Base-by-base conservation (phyloP, 2,329 filamentous ascomycete species). In the Fusarium nisikadoi region DNA sequence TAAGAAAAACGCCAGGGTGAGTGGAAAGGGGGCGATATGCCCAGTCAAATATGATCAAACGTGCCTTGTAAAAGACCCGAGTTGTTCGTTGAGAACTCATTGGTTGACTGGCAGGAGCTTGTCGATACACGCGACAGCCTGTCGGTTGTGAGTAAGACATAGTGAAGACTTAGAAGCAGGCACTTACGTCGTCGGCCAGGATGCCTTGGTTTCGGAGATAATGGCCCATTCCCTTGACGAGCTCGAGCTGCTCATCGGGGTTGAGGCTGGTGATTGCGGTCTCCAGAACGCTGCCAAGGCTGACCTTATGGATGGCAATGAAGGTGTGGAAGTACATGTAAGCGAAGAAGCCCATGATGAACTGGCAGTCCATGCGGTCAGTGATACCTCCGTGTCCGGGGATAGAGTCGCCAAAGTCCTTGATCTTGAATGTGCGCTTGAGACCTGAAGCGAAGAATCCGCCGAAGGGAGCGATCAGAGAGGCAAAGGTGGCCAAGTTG, bases 291-390 rank as follows among this genome's bases (percentile, higher is more conserved):
- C 90, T 90, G 25, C 95, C 96, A 25, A 97, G 91, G 62, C 88
- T 94, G 42, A 93, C 91, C 82, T 95, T 94, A 86, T 97, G 91
- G 11, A 94, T 87, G 8, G 95, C 95, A 78, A 99, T 95, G 81
- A 99, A 99, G 79, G 93, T 96, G 81, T 98, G 95, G 84, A 97
- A 99, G 84, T 99, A 99, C 89, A 99, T 95, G 85, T 94, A 98
- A 20, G 95, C 90, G 78, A 99, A 98, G 83, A 97, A 96, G 13
- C 96, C 96, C 96, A 99, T 99, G 85, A 98, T 98, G 84, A 99
- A 99, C 80, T 99, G 96, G 82, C 96, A 99, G 80, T 99, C 96
- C 95, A 99, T 98, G 70, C 96, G 93, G 81, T 99, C 96, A 20
- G 96, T 99, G 85, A 99, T 98, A 76, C 96, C 96, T 68, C 96